Base-by-base conservation (phyloP, 192 early-diverging fungal genomes). In the Powellomyces hirtus region DNA sequence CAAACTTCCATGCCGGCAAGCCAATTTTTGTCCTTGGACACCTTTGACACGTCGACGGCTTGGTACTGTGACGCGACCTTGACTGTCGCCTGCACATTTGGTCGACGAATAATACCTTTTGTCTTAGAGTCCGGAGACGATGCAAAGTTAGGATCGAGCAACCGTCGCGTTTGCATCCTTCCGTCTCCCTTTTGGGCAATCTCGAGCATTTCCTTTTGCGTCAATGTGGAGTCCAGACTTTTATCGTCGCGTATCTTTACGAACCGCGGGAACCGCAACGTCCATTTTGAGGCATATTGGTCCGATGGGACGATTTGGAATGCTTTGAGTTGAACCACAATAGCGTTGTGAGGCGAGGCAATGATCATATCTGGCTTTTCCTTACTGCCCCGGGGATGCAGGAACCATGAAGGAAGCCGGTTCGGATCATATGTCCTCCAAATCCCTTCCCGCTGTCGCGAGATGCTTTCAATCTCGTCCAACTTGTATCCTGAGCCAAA, bases 241-340 rank as follows among this genome's bases (percentile, higher is more conserved):
- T 93, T 92, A 70, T 94, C 90, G 7, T 81, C 50, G 2, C 92
- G 79, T n/a, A 91, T 57, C 50, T 59, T 75, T 13, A 86, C 75
- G 66, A 89, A 92, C 13, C 91, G 77, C 2, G 92, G 92, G 64
- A 94, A 94, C 18, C 92, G 87, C 29, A 94, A 71, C 7, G 92
- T 92, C 37, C 77, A 88, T 13, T 80, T 78, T n/a, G 79, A 51
- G 0, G 77, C 84, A 62, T 87, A 91, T 0, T 71, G 71, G 49
- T 78, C 77, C 71, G 78, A 68, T 66, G 75, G 46, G 7, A 81
- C 76, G 30, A 92, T 86, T 74, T 91, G 83, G 0, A 90, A 68
- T 18, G 80, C 89, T 59, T 87, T 86, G 38, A 92, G 71, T 46
- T 89, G 80, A 7, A 91, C 80, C 14, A 92, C 85, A 27, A 86